phyloP scores from a whole-genome alignment of 441 rosid genomes.

The Aquilaria agallochum region DNA sequence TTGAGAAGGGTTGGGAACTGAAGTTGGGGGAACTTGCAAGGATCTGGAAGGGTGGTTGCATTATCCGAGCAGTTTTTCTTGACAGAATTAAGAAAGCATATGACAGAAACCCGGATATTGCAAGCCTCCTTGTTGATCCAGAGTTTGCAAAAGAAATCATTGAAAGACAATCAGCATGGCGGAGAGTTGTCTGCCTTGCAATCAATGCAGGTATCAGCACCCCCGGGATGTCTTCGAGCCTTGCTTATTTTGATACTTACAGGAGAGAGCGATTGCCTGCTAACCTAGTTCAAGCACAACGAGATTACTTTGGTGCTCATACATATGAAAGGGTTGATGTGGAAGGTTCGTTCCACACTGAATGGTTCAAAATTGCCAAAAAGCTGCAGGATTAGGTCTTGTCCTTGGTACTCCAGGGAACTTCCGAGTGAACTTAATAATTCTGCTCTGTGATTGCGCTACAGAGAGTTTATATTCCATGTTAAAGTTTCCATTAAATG shows the following conservation, averaged over 20 bases:
- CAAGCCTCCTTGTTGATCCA: constrained; percentile 89
- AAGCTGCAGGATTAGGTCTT: constrained; percentile 42
- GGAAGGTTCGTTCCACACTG: constrained; percentile 89
- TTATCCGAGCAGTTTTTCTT: constrained; percentile 80
- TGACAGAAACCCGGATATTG: constrained; percentile 77
- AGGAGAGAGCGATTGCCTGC: constrained; percentile 80
- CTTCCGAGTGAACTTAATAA: constrained; percentile 24
- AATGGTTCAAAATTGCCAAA: constrained; percentile 94
- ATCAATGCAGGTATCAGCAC: constrained; percentile 91
- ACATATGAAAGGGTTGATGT: constrained; percentile 84
- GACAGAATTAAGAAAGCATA: constrained; percentile 96
- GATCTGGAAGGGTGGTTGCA: constrained; percentile 97
- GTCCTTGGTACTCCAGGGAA: constrained; percentile 4
- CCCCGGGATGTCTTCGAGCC: constrained; percentile 92
- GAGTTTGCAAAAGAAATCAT: constrained; percentile 92
- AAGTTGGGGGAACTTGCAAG: constrained; percentile 88
- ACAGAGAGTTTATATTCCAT: constrained; percentile 10
- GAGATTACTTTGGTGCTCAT: constrained; percentile 94
- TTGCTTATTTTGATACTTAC: constrained; percentile 89
- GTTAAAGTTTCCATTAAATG: too few species aligned
- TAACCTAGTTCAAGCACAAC: constrained; percentile 88
- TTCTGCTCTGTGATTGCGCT: constrained; percentile 21
- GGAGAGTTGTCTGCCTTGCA: constrained; percentile 80
- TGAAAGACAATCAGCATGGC: constrained; percentile 87
- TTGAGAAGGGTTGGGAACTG: constrained; percentile 81